Conservation (phyloP, 352 stramenopile species). For the Aphanomyces euteiches region DNA sequence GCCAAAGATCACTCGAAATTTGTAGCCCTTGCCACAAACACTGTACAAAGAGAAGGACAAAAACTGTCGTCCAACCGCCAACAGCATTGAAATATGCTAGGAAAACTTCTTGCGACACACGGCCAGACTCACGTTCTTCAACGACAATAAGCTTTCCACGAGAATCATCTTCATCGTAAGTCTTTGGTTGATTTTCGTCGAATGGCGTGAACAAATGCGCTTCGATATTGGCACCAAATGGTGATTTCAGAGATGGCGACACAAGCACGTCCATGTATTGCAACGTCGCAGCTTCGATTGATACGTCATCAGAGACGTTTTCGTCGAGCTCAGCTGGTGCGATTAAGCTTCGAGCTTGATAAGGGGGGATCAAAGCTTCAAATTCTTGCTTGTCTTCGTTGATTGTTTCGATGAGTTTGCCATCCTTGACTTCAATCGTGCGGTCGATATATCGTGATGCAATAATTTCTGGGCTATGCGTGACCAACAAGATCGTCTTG, state of each 20-base stretch:
- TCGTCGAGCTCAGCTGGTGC: background rate
- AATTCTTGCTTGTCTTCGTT: slow-evolving; percentile 17
- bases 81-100: slow-evolving; percentile 43
- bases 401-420: slow-evolving; percentile 33
- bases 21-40: slow-evolving; percentile 35
- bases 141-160: slow-evolving; percentile 48
- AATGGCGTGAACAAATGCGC: slow-evolving; percentile 35
- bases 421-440: slow-evolving; percentile 44
- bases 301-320: background rate
- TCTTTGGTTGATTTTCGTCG: slow-evolving; percentile 13
- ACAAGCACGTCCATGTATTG: slow-evolving; percentile 20
- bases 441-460: slow-evolving; percentile 43
- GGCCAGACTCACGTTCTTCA: slow-evolving; percentile 64
- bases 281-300: background rate
- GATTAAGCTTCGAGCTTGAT: background rate
- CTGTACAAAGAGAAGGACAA: slow-evolving; percentile 26
- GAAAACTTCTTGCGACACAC: slow-evolving; percentile 62
- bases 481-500: slow-evolving; percentile 80
- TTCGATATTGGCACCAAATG: slow-evolving; percentile 21
- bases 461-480: slow-evolving; percentile 49
- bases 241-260: slow-evolving; percentile 26
- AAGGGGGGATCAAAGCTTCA: background rate
- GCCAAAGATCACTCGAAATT: slow-evolving; percentile 36
- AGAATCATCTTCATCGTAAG: slow-evolving; percentile 21
- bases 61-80: slow-evolving; percentile 34